These are phyloP conservation scores for Tolypocladium tundrense DNA, from an alignment of 2,329 filamentous ascomycete genomes.

Conservation along the genomic window DNA sequence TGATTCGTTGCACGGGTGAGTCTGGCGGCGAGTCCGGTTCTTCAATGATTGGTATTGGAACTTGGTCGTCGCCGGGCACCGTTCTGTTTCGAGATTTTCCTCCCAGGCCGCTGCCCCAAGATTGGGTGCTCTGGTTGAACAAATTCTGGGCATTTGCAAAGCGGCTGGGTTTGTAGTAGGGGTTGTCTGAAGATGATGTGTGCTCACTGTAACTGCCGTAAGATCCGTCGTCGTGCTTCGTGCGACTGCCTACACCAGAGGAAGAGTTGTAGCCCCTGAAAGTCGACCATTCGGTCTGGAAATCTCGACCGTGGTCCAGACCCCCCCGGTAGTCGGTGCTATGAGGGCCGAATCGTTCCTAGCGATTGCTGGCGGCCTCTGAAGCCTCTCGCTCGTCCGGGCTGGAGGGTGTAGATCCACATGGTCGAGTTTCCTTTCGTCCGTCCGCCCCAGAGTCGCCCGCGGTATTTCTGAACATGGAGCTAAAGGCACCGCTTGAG, in stretches of 20 bases:
- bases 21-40: conserved; percentile 17
- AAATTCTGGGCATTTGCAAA: conserved; percentile 2
- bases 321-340: too few relatives aligned
- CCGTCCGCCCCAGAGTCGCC: not conserved
- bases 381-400: conserved; percentile 5
- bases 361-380: conserved; percentile 13
- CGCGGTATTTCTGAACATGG: not conserved
- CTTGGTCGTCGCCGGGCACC: conserved; percentile 5
- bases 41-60: conserved; percentile 23
- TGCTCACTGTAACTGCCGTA: conserved; percentile 10
- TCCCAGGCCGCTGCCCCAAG: not conserved
- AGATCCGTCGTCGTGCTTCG: not conserved
- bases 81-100: not conserved
- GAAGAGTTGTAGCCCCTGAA: not conserved
- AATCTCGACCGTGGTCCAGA: not conserved
- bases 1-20: conserved; percentile 12
- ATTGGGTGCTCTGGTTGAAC: not conserved
- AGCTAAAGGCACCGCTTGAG: conserved; percentile 5
- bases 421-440: not conserved
- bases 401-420: conserved; percentile 1
- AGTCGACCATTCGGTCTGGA: not conserved
- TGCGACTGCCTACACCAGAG: not conserved
- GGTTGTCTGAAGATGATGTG: conserved; percentile 19
- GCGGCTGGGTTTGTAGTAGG: conserved; percentile 21
- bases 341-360: conserved; percentile 12